Base-by-base conservation (phyloP, 129 eudicot genomes). In the Flaveria ramosissima region DNA sequence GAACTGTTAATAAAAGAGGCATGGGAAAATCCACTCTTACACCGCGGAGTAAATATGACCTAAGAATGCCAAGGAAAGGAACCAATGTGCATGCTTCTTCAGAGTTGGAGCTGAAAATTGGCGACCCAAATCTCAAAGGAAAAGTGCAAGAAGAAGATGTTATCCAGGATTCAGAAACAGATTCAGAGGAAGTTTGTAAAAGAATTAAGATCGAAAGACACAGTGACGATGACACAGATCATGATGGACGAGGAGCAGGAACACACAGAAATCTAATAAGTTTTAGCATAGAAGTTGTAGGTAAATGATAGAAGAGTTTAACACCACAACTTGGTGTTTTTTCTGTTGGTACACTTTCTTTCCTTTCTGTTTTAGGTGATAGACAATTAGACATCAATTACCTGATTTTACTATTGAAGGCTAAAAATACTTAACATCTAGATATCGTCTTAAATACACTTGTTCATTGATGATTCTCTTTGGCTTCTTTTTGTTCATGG, bases 131-230 rank as follows among this genome's bases (percentile, higher is more conserved):
- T 7, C 62, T 48, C 43, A 9, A 56, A 74, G 41, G 6, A 36
- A 36, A 36, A 36, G 41, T 36, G 41, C 41, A 36, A 36, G 55
- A 73, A 41, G 16, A 15, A 16, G 48, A 74, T n/a, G 71, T 15
- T 62, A 62, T 64, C 32, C 27, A 26, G 13, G 15, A 9, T 62
- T 46, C 17, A 11, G 71, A 61, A 26, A 17, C 71, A 26, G 61
- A 62, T 13, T 45, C 47, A 45, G 61, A 75, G 60, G 71, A 62
- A 45, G 53, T 16, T n/a, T 68, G 72, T 68, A 68, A 68, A 11
- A 21, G n/a, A 68, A 42, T 42, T 7, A 68, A 68, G 30, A 68
- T 65, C 3, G 52, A 55, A 43, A 72, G 55, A 24, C 41, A 6
- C 56, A 19, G 55, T 4, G 48, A 19, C 11, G 72, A 67, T 39